Evolutionary conservation across 371 early-diverging fungal species (phyloP), one percentile per base, ranked within the genome.

Genomic region (Circinella umbellata): DNA sequence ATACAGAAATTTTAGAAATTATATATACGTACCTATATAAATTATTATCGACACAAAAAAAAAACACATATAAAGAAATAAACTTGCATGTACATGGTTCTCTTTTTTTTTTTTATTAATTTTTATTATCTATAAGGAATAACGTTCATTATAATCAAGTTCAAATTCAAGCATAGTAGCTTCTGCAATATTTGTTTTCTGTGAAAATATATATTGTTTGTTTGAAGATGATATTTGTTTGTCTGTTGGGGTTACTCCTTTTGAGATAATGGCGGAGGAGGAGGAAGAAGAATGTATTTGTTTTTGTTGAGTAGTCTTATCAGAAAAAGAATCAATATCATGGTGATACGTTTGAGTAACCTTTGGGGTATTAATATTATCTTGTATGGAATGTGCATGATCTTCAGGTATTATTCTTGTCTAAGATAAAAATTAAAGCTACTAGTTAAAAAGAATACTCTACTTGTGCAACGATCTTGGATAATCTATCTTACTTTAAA

Each of bases 91-190:
- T 18, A 38, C 62, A 61, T 61, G 9, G 14, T 38, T 61, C 38
- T 14, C 13, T 27, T 57, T 27, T 34, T 27, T 34, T 51, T 57
- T 57, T 17, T 57, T 27, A 27, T 42, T 42, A 27, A 27, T 61
- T 9, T 34, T 34, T 54, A 0, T n/a, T 54, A 17, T 51, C 27
- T 57, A 57, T 57, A 57, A 57, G 27, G 6, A n/a, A 34, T 34
- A 27, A 17, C 57, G 34, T 34, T 57, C 57, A 57, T 57, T 57
- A 37, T 51, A 48, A 53, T 64, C 53, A n/a, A 64, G 48, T 64
- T 64, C 65, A 64, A 64, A 64, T 38, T 64, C 65, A 27, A 64
- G 35, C 65, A 51, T 64, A n/a, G 65, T 64, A 14, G 65, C 65
- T 53, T 64, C 65, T 64, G 65, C 51, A 53, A 64, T 14, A 27